Conservation (phyloP, 495 filamentous ascomycete species). For the Aspergillus sclerotioniger region DNA sequence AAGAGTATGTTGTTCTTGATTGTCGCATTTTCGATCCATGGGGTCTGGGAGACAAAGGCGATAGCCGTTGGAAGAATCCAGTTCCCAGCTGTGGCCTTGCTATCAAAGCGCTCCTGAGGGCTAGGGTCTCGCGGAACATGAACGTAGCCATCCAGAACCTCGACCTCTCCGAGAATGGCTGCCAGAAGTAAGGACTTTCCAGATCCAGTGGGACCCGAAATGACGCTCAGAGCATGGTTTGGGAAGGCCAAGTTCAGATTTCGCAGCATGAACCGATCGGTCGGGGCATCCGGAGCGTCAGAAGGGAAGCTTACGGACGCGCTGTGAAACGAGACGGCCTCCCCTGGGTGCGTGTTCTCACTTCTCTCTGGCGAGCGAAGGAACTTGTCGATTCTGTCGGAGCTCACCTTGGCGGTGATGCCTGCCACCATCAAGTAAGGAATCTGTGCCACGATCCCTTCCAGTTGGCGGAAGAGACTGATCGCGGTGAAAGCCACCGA, state of each 20-base stretch:
- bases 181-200: constrained; percentile 65
- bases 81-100: constrained; percentile 24
- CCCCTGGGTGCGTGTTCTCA: constrained; percentile 40
- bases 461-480: constrained; percentile 62
- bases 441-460: constrained; percentile 58
- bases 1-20: constrained; percentile 74
- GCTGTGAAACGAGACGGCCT: constrained; percentile 54
- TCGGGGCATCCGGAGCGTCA: constrained; percentile 33
- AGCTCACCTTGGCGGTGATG: constrained; percentile 60
- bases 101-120: constrained; percentile 18
- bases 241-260: constrained; percentile 66
- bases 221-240: constrained; percentile 62
- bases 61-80: constrained; percentile 58
- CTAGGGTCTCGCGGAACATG: constrained; percentile 39
- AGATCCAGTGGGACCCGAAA: constrained; percentile 56
- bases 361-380: constrained; percentile 58
- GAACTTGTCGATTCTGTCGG: constrained; percentile 63
- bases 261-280: constrained; percentile 51
- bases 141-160: constrained; percentile 46
- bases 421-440: constrained; percentile 65
- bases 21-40: constrained; percentile 83
- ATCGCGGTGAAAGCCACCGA: constrained; percentile 73
- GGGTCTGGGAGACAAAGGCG: constrained; percentile 78
- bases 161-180: constrained; percentile 60
- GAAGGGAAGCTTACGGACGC: constrained; percentile 73